Base-by-base conservation (phyloP, 2,329 filamentous ascomycete genomes). In the Pyrenochaeta sp. region DNA sequence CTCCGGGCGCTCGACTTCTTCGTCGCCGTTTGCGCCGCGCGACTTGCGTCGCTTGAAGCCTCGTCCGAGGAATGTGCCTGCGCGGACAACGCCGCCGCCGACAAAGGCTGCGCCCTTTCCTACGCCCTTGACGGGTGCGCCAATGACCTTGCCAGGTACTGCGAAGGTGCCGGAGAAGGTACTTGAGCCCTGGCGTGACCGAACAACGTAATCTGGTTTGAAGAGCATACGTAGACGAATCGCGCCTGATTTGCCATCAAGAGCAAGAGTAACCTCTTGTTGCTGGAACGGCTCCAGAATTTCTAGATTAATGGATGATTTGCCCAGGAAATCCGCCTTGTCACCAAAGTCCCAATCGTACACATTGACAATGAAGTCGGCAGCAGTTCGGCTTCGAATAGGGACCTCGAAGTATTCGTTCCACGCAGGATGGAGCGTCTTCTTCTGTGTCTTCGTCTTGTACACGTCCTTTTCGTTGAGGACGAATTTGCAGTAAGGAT, bases 311-410 rank as follows among this genome's bases (percentile, higher is more conserved):
- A 99, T 90, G 4, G 77, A 74, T 0, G 90, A 80, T 46, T 80
- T 81, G 30, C 94, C 94, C n/a, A 99, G 76, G 68, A 88, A 89
- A 71, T 99, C 94, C 1, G 92, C 90, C 72, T 92, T 93, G 70
- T 96, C 91, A 34, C 90, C 93, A 77, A 97, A 96, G 70, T 99
- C 94, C 83, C 93, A 99, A 67, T 99, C 94, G 68, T 87, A 96
- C 2, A 97, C 86, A 42, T 89, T 88, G 62, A 90, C 85, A 21
- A 80, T 81, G 73, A 99, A 94, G 18, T 94, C 83, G 24, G 92
- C 88, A 0, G 81, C 90, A 11, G 91, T 96, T 45, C 94, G 83
- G 10, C 91, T 96, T 13, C 89, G 85, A 38, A 99, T 77, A 1
- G 85, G 79, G 1, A 90, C 80, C 70, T 96, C 92, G 63, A 99